phyloP scores from a whole-genome alignment of 2,329 filamentous ascomycete genomes.

The Sarocladium kiliense region DNA sequence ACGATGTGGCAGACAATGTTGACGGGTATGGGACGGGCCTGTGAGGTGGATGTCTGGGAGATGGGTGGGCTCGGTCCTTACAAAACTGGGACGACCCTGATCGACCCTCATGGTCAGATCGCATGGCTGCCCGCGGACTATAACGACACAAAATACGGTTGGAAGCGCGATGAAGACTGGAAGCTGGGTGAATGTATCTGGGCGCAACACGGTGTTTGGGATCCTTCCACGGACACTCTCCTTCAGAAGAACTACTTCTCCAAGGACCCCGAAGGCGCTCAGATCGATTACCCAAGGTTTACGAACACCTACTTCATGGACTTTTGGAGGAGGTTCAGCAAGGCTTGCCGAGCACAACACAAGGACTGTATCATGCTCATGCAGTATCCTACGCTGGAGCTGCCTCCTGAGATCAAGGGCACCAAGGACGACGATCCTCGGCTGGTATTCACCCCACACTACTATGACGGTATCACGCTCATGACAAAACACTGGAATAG shows the following conservation, averaged over 20 bases:
- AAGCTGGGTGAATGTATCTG: conserved; percentile 91
- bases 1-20: conserved; percentile 93
- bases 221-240: conserved; percentile 70
- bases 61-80: conserved; percentile 91
- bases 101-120: conserved; percentile 81
- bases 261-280: conserved; percentile 68
- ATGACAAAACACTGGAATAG: conserved; percentile 99
- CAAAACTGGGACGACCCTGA: conserved; percentile 74
- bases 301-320: conserved; percentile 90
- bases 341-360: conserved; percentile 71
- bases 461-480: conserved; percentile 92
- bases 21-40: conserved; percentile 83
- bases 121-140: conserved; percentile 82
- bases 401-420: conserved; percentile 82
- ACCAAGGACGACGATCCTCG: conserved; percentile 83
- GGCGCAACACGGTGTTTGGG: conserved; percentile 97
- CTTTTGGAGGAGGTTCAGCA: conserved; percentile 71
- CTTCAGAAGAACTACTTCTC: conserved; percentile 84
- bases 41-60: conserved; percentile 87
- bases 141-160: conserved; percentile 84
- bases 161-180: conserved; percentile 83
- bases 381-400: conserved; percentile 86
- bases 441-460: conserved; percentile 91
- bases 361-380: conserved; percentile 81
- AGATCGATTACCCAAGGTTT: conserved; percentile 79